These are phyloP conservation scores for Boletus sp. DNA, from an alignment of 1,284 basidiomycete species.

Conservation along the genomic window DNA sequence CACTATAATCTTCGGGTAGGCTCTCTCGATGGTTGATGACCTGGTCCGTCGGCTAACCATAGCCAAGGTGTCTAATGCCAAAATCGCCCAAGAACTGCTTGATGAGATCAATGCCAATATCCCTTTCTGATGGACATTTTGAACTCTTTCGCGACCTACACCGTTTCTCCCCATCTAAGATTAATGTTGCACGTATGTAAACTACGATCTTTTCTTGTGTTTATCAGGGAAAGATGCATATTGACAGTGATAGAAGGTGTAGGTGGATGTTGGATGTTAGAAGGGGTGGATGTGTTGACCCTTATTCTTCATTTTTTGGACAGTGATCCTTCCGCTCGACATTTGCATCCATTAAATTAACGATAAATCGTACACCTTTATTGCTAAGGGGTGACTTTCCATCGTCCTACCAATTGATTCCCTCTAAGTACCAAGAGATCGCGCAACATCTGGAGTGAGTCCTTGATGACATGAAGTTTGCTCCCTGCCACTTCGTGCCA, in stretches of 20 bases:
- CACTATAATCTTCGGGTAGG: slow-evolving; percentile 82
- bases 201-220: slow-evolving; percentile 34
- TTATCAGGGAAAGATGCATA: slow-evolving; percentile 30
- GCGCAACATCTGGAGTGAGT: slow-evolving; percentile 86
- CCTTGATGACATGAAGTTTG: slow-evolving; percentile 85
- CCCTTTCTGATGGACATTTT: slow-evolving; percentile 40
- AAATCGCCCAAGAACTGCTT: slow-evolving; percentile 61
- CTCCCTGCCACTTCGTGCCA: slow-evolving; percentile 94
- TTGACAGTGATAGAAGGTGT: slow-evolving; percentile 32
- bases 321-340: slow-evolving; percentile 8
- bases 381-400: slow-evolving; percentile 45
- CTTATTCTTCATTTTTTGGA: slow-evolving; percentile 22
- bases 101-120: slow-evolving; percentile 60
- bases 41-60: slow-evolving; percentile 1
- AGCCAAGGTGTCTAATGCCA: slow-evolving; percentile 58
- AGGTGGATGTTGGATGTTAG: slow-evolving; percentile 19
- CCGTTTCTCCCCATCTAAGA: slow-evolving; percentile 37
- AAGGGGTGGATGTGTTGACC: slow-evolving; percentile 15
- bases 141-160: slow-evolving; percentile 22
- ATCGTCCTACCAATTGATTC: slow-evolving; percentile 80
- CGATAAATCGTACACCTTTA: slow-evolving; percentile 33
- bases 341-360: slow-evolving; percentile 32
- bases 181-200: slow-evolving; percentile 42
- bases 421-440: slow-evolving; percentile 84
- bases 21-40: slow-evolving; percentile 9